phyloP scores from a whole-genome alignment of 1,284 basidiomycete genomes.

The Phylloboletellus chloephorus region DNA sequence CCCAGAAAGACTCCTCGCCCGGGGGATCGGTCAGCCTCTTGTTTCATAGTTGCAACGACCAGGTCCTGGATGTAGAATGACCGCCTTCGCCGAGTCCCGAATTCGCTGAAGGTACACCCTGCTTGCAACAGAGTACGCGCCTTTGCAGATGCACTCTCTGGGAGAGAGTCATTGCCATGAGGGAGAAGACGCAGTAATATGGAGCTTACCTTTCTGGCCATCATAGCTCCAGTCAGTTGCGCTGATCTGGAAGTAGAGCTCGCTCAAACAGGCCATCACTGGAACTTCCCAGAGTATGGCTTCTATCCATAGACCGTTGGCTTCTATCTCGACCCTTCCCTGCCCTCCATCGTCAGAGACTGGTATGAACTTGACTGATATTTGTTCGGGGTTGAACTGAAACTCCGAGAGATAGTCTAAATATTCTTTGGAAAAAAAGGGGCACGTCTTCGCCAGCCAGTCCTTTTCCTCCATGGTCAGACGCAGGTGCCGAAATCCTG shows the following conservation, averaged over 20 bases:
- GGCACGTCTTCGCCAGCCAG: conserved; percentile 70
- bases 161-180: conserved; percentile 1
- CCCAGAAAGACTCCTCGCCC: conserved; percentile 65
- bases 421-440: conserved; percentile 73
- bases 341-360: conserved; percentile 42
- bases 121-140: conserved; percentile 60
- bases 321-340: conserved; percentile 73
- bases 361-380: conserved; percentile 62
- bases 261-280: conserved; percentile 84
- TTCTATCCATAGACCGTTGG: conserved; percentile 79
- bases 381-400: conserved; percentile 79
- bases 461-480: conserved; percentile 60
- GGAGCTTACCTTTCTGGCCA: conserved; percentile 62
- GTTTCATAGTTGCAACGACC: conserved; percentile 67
- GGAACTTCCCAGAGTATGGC: conserved; percentile 97
- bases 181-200: neutral
- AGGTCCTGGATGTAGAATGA: conserved; percentile 78
- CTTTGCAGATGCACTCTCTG: conserved; percentile 68
- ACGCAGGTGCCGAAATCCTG: conserved; percentile 63
- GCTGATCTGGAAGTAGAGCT: conserved; percentile 67
- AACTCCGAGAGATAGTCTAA: conserved; percentile 73
- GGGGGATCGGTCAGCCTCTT: conserved; percentile 52
- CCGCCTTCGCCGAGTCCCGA: conserved; percentile 86
- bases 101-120: conserved; percentile 83
- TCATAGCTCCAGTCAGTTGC: conserved; percentile 82